Evolutionary conservation across 257 asterid species (phyloP), one percentile per base, ranked within the genome.

Genomic region (Forsythia suspensa): DNA sequence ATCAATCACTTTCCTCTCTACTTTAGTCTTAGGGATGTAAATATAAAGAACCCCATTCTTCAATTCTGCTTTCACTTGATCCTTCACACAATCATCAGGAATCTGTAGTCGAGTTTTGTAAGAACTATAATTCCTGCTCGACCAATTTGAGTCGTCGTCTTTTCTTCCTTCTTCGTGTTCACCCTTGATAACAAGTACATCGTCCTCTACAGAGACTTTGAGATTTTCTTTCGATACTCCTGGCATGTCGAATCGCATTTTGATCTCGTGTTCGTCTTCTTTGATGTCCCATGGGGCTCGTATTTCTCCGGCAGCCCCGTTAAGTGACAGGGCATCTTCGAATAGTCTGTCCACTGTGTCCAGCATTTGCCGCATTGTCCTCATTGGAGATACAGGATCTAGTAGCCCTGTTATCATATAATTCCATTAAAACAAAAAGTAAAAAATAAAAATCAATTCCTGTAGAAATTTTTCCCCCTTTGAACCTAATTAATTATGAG

Each of bases 211-310:
- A 0, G 82, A 78, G 0, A 94, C 91, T 20, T 87, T 91, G 0
- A 94, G 94, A 0, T 92, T 90, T 4, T 91, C 90, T 68, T 86
- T 91, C 3, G 94, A 83, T 4, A 94, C 55, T 2, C 98, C 97
- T 0, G 97, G 96, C 97, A 92, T 85, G 87, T 94, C 97, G 63
- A 94, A 88, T 11, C 97, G 82, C 96, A 94, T 82, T 73, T 69
- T 88, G 79, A 94, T 80, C 82, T 91, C 94, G 5, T 83, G 72
- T 16, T 94, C 94, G 1, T 83, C 94, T 37, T 92, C 93, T 3
- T 76, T 77, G 18, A 91, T 75, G 78, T 91, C 97, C 97, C 98
- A 92, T 0, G 97, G 94, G 0, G 86, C 57, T 1, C 96, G 90
- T 6, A 77, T 13, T 16, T 85, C 92, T 70, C 90, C 83, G 2